Evolutionary conservation across 179 eudicot genomes (phyloP), one percentile per base, ranked within the genome.

Genomic region (Vitellaria paradoxa): DNA sequence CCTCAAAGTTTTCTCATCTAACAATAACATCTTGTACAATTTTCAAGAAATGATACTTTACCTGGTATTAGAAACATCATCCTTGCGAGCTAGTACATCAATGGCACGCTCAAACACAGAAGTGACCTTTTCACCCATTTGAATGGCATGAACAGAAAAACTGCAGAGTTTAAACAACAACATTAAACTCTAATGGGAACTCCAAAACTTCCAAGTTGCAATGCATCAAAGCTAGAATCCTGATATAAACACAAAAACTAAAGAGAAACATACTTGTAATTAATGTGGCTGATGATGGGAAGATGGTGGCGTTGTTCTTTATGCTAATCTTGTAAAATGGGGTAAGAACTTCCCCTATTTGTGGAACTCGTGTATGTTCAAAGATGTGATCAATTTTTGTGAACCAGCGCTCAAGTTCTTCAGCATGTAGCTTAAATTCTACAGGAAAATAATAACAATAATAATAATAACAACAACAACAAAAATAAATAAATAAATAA

Each of bases 361-460:
- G 86, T n/a, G 97, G 95, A 73, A 91, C 81, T 77, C 97, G 88
- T 9, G 97, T 89, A 70, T 93, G 99, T 71, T 93, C 92, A 89
- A 95, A 95, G 24, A 95, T 88, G 81, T 95, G 99, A 87, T 95
- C 99, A 83, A 95, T 95, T 77, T 95, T 91, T 23, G 90, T 89
- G 86, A 95, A 95, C 99, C 99, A 95, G 70, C 93, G 97, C 86
- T 95, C 97, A 37, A 95, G 86, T 83, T 95, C 99, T 85, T 93
- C 92, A 75, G 92, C 81, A 81, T 88, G 85, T 68, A 95, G 87
- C 84, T 82, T 88, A 82, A 95, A 95, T 72, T 82, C 99, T 95
- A 30, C 2, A 30, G 37, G 37, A 30, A 30, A 30, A 30, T 30
- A 30, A 30, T 30, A 30, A 30, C 2, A 30, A 30, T 30, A 30